Evolutionary conservation across 1,284 basidiomycete species (phyloP).

Genomic region (Omphalotus olearius): DNA sequence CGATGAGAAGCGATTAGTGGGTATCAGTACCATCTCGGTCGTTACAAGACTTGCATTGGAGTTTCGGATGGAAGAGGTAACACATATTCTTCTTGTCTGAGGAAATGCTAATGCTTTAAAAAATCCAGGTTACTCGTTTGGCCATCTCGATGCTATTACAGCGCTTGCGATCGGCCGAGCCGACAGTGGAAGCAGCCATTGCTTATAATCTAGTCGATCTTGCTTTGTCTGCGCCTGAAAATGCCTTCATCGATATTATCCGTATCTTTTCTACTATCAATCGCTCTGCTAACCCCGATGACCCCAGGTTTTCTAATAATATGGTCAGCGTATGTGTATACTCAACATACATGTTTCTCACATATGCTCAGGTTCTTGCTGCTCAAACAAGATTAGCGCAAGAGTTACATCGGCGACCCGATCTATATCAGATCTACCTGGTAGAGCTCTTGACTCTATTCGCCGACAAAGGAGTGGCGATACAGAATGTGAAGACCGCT

Average conservation of each 20-base stretch:
- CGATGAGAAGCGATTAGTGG: constrained; percentile 80
- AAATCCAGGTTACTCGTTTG: constrained; percentile 68
- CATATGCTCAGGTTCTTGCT: constrained; percentile 59
- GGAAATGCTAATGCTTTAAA: not conserved
- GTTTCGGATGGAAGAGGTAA: constrained; percentile 76
- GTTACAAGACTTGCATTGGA: constrained; percentile 82
- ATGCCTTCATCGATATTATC: constrained; percentile 83
- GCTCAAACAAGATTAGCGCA: constrained; percentile 86
- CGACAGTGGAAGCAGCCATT: constrained; percentile 86
- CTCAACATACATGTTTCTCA: constrained; percentile 13
- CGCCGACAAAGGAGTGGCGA: constrained; percentile 87
- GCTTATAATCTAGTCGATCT: constrained; percentile 90
- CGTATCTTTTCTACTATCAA: constrained; percentile 85
- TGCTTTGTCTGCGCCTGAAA: constrained; percentile 74
- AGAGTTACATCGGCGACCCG: constrained; percentile 67
- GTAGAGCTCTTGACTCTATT: constrained; percentile 84
- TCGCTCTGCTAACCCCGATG: constrained; percentile 79
- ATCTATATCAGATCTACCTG: constrained; percentile 79
- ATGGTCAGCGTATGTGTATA: constrained; percentile 45
- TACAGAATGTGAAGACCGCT: constrained; percentile 74
- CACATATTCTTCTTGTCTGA: constrained; percentile 12
- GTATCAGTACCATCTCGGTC: constrained; percentile 88
- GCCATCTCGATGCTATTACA: constrained; percentile 93
- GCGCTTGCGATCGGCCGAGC: constrained; percentile 79
- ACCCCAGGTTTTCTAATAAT: constrained; percentile 81